Percentiles rank a stretch among this genome's conserved stretches.
Evolutionary conservation across 2,329 filamentous ascomycete species (phyloP).

Genomic region (Fusarium nodosum): DNA sequence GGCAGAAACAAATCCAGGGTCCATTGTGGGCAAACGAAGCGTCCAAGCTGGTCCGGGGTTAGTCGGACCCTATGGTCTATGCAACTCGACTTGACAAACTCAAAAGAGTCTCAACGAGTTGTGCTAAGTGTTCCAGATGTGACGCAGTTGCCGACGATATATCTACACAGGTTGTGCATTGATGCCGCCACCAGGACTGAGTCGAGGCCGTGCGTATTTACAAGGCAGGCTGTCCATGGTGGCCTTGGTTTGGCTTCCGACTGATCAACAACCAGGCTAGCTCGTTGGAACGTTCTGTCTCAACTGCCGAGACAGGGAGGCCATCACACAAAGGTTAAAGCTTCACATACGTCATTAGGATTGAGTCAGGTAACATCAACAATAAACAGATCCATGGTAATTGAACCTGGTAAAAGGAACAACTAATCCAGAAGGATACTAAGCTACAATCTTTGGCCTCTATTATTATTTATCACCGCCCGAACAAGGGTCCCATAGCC

Average conservation of each 20-base stretch:
- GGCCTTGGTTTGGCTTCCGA: background rate
- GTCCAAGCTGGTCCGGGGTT: background rate
- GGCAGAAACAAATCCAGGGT: conserved; percentile 5
- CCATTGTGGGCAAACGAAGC: background rate
- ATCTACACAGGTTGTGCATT: background rate
- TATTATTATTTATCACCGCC: background rate
- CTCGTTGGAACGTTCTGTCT: background rate
- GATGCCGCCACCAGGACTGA: background rate
- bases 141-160: background rate
- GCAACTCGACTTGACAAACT: background rate
- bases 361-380: background rate
- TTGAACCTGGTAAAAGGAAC: background rate
- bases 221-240: fast-evolving
- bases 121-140: background rate
- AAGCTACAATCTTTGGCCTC: background rate
- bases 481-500: too few species aligned
- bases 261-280: background rate
- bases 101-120: background rate
- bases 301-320: background rate
- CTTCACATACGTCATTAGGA: background rate
- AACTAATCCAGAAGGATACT: background rate
- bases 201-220: background rate
- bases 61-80: background rate
- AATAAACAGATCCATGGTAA: background rate
- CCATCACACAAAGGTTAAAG: background rate